Conservation (phyloP, 805 yeast genomes). For the Hanseniaspora lachancei region DNA sequence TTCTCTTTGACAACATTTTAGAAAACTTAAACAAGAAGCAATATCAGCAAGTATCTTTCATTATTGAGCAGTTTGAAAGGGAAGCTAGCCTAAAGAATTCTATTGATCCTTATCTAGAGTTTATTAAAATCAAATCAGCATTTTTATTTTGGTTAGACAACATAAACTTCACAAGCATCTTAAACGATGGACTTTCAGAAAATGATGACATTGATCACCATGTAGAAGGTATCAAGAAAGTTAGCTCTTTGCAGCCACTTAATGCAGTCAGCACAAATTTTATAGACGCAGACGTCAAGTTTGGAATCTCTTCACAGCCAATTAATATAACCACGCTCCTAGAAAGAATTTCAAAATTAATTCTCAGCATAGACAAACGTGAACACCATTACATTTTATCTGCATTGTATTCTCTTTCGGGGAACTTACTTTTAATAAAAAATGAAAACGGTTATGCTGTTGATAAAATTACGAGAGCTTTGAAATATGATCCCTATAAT, state of each 20-base stretch:
- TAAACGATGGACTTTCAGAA: not conserved
- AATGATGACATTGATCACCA: not conserved
- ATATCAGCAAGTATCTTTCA: not conserved
- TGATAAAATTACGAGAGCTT: slow-evolving; percentile 43
- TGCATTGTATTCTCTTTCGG: slow-evolving; percentile 58
- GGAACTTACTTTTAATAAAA: slow-evolving; percentile 47
- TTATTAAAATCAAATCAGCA: not conserved
- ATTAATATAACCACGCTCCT: slow-evolving; percentile 27
- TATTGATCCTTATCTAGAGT: not conserved
- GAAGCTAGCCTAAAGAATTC: not conserved
- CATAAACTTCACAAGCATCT: not conserved
- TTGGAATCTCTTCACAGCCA: slow-evolving; percentile 46
- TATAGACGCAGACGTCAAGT: slow-evolving; percentile 24
- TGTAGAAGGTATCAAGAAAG: not conserved
- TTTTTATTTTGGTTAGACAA: slow-evolving; percentile 1
- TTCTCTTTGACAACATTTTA: not conserved
- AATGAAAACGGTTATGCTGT: slow-evolving; percentile 52
- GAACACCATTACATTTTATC: slow-evolving; percentile 25
- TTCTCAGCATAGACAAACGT: slow-evolving; percentile 10
- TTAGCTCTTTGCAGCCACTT: too few relatives aligned
- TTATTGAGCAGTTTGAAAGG: not conserved
- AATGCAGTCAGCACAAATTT: not conserved
- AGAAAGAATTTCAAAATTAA: slow-evolving; percentile 29
- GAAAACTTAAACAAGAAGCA: not conserved
- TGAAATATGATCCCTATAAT: slow-evolving; percentile 62